Evolutionary conservation across 2,329 filamentous ascomycete genomes (phyloP).

Genomic region (Coniella vitis): DNA sequence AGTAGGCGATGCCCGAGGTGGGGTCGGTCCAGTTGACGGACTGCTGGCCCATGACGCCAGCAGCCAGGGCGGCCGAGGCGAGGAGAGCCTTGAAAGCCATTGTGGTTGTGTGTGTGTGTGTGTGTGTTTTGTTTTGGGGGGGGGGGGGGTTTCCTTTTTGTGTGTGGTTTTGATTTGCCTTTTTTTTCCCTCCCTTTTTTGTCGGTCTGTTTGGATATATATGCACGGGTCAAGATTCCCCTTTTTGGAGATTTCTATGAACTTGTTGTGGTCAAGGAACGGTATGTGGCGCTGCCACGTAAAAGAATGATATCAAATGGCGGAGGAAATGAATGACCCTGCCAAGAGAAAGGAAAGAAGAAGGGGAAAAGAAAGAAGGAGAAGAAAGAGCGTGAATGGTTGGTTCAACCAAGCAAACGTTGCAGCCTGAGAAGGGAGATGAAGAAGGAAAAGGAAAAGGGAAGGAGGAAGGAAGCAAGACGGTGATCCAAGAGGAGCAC

Average conservation of each 20-base stretch:
- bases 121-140: not conserved
- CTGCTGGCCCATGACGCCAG: slow-evolving; percentile 11
- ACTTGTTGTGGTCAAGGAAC: slow-evolving; percentile 7
- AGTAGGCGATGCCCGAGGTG: slow-evolving; percentile 13
- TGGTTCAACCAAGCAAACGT: slow-evolving; percentile 16
- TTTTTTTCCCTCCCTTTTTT: too few relatives aligned
- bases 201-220: not conserved
- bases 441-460: slow-evolving; percentile 3
- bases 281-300: slow-evolving; percentile 14
- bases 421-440: slow-evolving; percentile 7
- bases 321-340: slow-evolving; percentile 16
- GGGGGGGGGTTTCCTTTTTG: too few relatives aligned
- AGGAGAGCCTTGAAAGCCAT: slow-evolving; percentile 9
- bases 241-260: slow-evolving; percentile 4
- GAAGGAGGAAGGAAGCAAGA: not conserved
- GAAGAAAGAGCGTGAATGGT: slow-evolving; percentile 4
- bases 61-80: slow-evolving; percentile 13
- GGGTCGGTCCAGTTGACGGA: slow-evolving; percentile 11
- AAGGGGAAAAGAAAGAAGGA: not conserved
- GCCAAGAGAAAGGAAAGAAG: slow-evolving; percentile 1
- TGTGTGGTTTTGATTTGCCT: too few relatives aligned
- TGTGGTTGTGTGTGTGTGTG: not conserved
- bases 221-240: slow-evolving; percentile 2
- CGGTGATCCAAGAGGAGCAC: too few relatives aligned
- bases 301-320: slow-evolving; percentile 8